A percentile compares a stretch with the other conserved stretches of the same genome.
Conservation (phyloP, 306 rosid species). For the Oxytropis ochrocephala region DNA sequence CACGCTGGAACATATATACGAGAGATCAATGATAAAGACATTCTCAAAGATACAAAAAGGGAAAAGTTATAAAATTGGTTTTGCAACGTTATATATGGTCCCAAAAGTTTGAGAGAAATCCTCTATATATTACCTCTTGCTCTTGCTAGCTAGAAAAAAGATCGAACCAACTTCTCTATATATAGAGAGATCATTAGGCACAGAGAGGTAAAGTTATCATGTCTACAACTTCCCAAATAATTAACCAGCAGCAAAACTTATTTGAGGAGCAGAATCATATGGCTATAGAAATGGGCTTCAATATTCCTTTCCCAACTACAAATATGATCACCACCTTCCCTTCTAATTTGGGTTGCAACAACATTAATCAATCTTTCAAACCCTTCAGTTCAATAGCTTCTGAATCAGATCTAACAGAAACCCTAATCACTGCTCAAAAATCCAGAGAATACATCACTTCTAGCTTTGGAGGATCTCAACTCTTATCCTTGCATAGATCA, state of each 20-base stretch:
- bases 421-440: conserved; percentile 50
- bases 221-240: conserved; percentile 44
- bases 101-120: conserved; percentile 1
- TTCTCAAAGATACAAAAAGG: conserved; percentile 5
- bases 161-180: conserved; percentile 3
- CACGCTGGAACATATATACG: background rate
- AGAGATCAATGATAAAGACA: background rate
- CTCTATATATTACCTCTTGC: background rate
- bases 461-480: conserved; percentile 48
- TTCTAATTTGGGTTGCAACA: conserved; percentile 42
- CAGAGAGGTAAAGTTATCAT: conserved; percentile 20
- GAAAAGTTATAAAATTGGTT: conserved; percentile 23
- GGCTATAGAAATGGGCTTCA: conserved; percentile 53
- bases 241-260: conserved; percentile 47
- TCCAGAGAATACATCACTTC: conserved; percentile 36
- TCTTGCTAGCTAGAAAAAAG: conserved; percentile 9
- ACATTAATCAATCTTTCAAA: conserved; percentile 50
- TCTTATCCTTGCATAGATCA: conserved; percentile 80
- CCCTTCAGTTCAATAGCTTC: conserved; percentile 31
- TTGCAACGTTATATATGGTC: background rate
- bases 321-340: conserved; percentile 38
- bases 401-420: conserved; percentile 50
- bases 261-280: conserved; percentile 54
- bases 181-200: background rate
- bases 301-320: conserved; percentile 55